Evolutionary conservation across 257 asterid genomes (phyloP).

Genomic region (Solanum boliviense): DNA sequence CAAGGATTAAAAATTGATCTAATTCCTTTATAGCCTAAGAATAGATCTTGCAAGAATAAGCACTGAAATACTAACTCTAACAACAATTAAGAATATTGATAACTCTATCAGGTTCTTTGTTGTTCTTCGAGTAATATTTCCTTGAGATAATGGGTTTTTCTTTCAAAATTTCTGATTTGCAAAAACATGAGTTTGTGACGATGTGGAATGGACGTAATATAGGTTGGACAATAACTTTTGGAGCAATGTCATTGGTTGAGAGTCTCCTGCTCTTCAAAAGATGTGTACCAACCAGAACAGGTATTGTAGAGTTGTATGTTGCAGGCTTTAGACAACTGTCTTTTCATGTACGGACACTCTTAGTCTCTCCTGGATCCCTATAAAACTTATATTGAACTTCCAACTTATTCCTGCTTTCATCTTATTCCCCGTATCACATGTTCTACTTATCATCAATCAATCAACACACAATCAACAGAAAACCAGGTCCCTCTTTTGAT

Average conservation of each 20-base stretch:
- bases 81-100: neutral
- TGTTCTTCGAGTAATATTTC: too few relatives aligned
- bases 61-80: neutral
- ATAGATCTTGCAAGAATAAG: neutral
- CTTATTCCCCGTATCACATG: accelerated
- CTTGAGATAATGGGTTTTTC: neutral
- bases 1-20: neutral
- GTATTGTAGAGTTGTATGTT: neutral
- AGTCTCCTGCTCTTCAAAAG: neutral
- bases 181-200: neutral
- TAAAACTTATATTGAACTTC: neutral
- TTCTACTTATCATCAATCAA: neutral
- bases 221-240: neutral
- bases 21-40: too few relatives aligned
- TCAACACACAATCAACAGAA: too few relatives aligned
- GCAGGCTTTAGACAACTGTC: too few relatives aligned
- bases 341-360: neutral
- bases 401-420: neutral
- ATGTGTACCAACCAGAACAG: neutral
- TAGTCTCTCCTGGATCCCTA: neutral
- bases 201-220: neutral
- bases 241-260: too few relatives aligned
- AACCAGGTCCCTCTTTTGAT: neutral
- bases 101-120: too few relatives aligned
- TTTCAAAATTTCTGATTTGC: too few relatives aligned